Base-by-base conservation (phyloP, 2,329 filamentous ascomycete genomes). In the Corynespora cassiicola region DNA sequence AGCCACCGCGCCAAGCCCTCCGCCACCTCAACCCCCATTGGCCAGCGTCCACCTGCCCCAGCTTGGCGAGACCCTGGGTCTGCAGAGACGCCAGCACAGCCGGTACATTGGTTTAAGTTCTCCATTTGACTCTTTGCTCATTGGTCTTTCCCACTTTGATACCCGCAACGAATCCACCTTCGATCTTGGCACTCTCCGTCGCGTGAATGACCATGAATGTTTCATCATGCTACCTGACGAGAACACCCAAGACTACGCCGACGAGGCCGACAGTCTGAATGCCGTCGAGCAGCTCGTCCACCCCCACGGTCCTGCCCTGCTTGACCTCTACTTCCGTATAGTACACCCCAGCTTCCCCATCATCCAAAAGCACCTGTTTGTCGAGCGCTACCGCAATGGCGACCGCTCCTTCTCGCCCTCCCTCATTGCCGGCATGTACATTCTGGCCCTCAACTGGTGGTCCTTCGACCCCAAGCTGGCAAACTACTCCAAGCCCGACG, bases 391-490 rank as follows among this genome's bases (percentile, higher is more conserved):
- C 70, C 81, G 84, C 31, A 80, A 83, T 53, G 84, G 84, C 26
- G 82, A 88, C 55, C 80, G 81, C 36, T 84, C 88, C 52, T 88
- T 92, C 58, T 85, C 87, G 10, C 87, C 89, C 1, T 81, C 87
- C 8, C 73, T 94, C 17, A 75, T 95, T 11, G 88, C 87, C 20
- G 87, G 87, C 36, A 84, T 95, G 55, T 94, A 95, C 58, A 82
- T 95, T 16, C 74, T 96, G 16, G 88, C 90, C 7, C 80, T 95
- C 58, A 90, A 92, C 65, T 95, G 90, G 85, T 94, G 90, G 84
- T 83, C 89, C 34, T 79, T 88, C 46, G 86, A 84, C 47, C 79
- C 84, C 12, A 80, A 83, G 15, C 76, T 92, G 16, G 79, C 82
- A 24, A 73, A 75, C 14, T 73, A 81, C 16, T 80, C 81, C 15